Conservation (phyloP, 352 stramenopile genomes). For the Phytophthora palmivora region DNA sequence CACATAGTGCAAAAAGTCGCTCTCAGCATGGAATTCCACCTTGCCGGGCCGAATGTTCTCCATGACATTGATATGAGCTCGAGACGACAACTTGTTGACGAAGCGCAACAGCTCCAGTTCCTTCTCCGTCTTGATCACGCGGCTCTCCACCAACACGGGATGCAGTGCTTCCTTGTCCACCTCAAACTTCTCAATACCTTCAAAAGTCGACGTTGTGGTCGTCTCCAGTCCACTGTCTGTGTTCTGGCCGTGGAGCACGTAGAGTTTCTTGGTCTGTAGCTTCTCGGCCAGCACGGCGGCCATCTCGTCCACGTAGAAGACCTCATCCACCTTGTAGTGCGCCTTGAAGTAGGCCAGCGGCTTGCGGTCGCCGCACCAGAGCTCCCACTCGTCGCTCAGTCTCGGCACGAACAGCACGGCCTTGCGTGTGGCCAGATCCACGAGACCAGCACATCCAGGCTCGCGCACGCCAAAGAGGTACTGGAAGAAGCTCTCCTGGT, state of each 20-base stretch:
- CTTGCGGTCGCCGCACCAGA: constrained; percentile 95
- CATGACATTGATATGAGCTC: constrained; percentile 45
- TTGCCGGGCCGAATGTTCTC: constrained; percentile 45
- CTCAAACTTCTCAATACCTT: constrained; percentile 76
- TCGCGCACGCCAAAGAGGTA: constrained; percentile 98
- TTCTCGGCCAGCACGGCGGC: constrained; percentile 68
- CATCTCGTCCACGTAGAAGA: constrained; percentile 85
- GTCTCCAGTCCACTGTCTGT: constrained; percentile 78
- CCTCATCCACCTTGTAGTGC: constrained; percentile 94
- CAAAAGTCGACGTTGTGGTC: constrained; percentile 78
- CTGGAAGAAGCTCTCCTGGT: constrained; percentile 99
- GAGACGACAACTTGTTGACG: constrained; percentile 83
- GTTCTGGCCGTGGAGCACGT: constrained; percentile 83
- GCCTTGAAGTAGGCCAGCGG: constrained; percentile 86
- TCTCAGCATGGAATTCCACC: constrained; percentile 60
- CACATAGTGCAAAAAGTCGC: constrained; percentile 94
- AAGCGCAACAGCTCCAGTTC: constrained; percentile 95
- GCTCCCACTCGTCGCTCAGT: constrained; percentile 92
- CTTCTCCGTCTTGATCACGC: constrained; percentile 93
- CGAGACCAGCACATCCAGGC: constrained; percentile 88
- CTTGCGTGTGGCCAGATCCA: constrained; percentile 84
- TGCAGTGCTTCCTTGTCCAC: constrained; percentile 77
- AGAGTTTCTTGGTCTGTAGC: constrained; percentile 70
- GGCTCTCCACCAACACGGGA: constrained; percentile 84
- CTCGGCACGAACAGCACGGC: constrained; percentile 94